Conservation (phyloP, 306 rosid species). For the Trifolium fragiferum region DNA sequence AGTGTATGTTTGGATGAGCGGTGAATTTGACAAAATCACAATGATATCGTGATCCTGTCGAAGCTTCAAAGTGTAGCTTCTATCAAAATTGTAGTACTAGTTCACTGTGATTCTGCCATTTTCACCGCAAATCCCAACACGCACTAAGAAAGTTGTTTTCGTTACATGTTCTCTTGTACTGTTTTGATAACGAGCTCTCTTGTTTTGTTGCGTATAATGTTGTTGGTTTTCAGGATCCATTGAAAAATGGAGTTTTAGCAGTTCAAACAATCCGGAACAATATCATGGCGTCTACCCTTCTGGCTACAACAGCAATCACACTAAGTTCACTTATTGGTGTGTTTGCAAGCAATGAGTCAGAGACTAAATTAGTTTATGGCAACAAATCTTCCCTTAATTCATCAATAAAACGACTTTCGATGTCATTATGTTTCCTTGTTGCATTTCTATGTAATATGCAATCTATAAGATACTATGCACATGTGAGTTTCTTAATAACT, state of each 20-base stretch:
- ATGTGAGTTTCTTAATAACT: conserved; percentile 87
- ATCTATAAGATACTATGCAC: conserved; percentile 90
- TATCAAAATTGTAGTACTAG: too few species aligned
- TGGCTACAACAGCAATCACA: conserved; percentile 90
- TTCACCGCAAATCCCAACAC: not conserved
- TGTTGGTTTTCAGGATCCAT: conserved; percentile 68
- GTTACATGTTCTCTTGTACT: not conserved
- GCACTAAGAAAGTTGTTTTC: not conserved
- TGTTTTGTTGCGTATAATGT: not conserved
- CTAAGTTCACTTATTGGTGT: conserved; percentile 90
- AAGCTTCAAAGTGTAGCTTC: too few species aligned
- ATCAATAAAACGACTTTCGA: conserved; percentile 73
- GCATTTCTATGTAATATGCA: conserved; percentile 92
- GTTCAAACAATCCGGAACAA: conserved; percentile 95
- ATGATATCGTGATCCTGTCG: too few species aligned
- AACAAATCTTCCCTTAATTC: conserved; percentile 58
- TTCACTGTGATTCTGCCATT: too few species aligned
- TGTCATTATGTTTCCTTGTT: conserved; percentile 78
- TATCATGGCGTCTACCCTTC: conserved; percentile 92
- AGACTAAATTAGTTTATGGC: conserved; percentile 64
- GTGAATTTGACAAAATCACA: too few species aligned
- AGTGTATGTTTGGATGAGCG: too few species aligned
- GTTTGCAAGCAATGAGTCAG: conserved; percentile 59
- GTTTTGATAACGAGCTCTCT: not conserved
- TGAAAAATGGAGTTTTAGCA: conserved; percentile 81